Conservation (phyloP, 495 filamentous ascomycete species). For the Neurospora intermedia region DNA sequence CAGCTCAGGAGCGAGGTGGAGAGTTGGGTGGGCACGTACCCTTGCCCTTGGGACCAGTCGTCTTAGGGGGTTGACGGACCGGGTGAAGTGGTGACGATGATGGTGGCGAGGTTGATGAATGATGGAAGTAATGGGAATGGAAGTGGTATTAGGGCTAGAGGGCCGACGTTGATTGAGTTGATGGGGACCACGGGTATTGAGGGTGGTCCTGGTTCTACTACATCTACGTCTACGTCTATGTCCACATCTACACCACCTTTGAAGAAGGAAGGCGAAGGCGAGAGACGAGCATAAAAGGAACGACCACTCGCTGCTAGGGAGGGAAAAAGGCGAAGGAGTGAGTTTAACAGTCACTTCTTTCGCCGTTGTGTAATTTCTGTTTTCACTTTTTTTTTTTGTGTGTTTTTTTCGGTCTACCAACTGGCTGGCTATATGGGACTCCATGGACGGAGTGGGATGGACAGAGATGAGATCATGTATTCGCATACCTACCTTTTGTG, state of each 20-base stretch:
- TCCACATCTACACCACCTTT: background rate
- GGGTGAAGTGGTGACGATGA: background rate
- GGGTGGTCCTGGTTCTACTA: background rate
- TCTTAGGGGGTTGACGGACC: constrained; percentile 1
- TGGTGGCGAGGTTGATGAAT: background rate
- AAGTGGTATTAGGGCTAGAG: rapidly evolving
- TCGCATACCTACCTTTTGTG: too few species aligned
- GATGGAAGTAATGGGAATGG: background rate
- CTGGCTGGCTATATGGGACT: too few species aligned
- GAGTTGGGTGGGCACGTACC: constrained; percentile 91
- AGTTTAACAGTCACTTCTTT: constrained; percentile 16
- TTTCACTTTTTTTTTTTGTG: too few species aligned
- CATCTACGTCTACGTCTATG: too few species aligned
- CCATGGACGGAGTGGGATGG: background rate
- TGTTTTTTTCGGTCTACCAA: too few species aligned
- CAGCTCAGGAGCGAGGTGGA: constrained; percentile 81
- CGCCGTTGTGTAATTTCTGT: background rate
- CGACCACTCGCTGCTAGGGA: too few species aligned
- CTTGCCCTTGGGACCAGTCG: constrained; percentile 64
- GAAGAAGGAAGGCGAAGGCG: constrained; percentile 1
- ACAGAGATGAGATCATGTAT: background rate
- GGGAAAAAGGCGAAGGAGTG: constrained; percentile 7
- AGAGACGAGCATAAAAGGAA: background rate
- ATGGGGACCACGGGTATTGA: background rate
- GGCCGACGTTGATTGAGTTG: background rate